A percentile compares a stretch with the other conserved stretches of the same genome.
phyloP scores from a whole-genome alignment of 257 asterid species.

The Solanum ahanhuiri region DNA sequence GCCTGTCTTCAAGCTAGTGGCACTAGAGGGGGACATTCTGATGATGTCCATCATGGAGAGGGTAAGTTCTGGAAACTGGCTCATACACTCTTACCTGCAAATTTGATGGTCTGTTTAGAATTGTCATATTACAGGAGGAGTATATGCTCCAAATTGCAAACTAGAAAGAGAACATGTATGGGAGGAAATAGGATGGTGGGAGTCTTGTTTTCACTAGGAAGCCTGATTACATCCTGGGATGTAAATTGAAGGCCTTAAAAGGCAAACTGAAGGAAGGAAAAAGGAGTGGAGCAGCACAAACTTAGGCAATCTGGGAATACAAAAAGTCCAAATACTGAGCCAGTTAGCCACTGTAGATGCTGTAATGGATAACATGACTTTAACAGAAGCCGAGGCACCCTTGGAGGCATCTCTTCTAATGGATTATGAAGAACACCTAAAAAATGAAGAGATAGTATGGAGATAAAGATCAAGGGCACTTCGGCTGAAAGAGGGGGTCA shows the following conservation, averaged over 20 bases:
- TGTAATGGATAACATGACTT: not conserved
- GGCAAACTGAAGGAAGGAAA: not conserved
- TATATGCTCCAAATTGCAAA: not conserved
- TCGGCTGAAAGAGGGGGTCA: not conserved
- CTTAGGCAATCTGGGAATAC: not conserved
- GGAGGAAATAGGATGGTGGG: not conserved
- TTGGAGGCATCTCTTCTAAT: not conserved
- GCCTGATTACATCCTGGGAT: not conserved
- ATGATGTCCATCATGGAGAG: not conserved
- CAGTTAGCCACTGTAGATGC: not conserved
- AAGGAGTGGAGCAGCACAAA: not conserved
- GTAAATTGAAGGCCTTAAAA: not conserved
- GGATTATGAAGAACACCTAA: not conserved
- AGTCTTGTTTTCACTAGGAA: not conserved
- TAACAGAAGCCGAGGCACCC: not conserved
- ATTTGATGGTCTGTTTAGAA: not conserved
- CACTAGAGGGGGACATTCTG: not conserved
- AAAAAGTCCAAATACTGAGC: not conserved
- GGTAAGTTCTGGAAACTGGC: not conserved
- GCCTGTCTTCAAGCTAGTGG: not conserved
- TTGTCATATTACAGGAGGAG: not conserved
- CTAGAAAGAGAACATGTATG: not conserved
- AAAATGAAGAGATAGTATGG: not conserved
- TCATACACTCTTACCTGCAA: not conserved
- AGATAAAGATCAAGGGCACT: not conserved